Evolutionary conservation across 2,329 filamentous ascomycete genomes (phyloP).

Genomic region (Iodosphaeria phyllophila): DNA sequence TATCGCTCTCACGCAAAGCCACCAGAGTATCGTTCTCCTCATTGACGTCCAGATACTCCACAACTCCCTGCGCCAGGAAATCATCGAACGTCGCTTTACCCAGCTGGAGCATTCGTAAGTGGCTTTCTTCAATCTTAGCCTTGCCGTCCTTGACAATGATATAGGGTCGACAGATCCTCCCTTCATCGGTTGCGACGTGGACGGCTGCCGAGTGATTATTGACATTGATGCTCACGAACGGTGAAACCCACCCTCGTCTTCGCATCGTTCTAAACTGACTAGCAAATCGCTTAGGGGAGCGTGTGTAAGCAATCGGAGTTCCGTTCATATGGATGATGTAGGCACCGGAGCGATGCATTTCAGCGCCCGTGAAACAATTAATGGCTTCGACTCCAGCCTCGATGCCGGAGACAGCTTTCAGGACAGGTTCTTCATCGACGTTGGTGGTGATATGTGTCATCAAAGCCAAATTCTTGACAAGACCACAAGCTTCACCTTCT

Average conservation of each 20-base stretch:
- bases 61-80: slow-evolving; percentile 72
- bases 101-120: slow-evolving; percentile 64
- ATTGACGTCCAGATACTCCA: slow-evolving; percentile 95
- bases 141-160: slow-evolving; percentile 85
- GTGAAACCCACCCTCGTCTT: slow-evolving; percentile 78
- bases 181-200: slow-evolving; percentile 92
- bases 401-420: slow-evolving; percentile 68
- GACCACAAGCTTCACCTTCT: slow-evolving; percentile 92
- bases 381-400: slow-evolving; percentile 70
- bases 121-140: slow-evolving; percentile 60
- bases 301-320: slow-evolving; percentile 75
- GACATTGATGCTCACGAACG: slow-evolving; percentile 92
- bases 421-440: slow-evolving; percentile 80
- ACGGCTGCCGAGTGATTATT: slow-evolving; percentile 85
- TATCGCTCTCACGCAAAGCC: slow-evolving; percentile 71
- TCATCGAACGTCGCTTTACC: slow-evolving; percentile 85
- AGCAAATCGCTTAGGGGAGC: slow-evolving; percentile 72
- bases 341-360: slow-evolving; percentile 67
- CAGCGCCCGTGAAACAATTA: slow-evolving; percentile 51
- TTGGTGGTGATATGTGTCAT: slow-evolving; percentile 99
- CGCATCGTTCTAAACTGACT: slow-evolving; percentile 72
- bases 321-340: slow-evolving; percentile 94
- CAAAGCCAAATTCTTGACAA: slow-evolving; percentile 92
- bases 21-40: slow-evolving; percentile 96
- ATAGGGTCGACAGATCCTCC: slow-evolving; percentile 84